Percentiles rank a stretch among this genome's conserved stretches.
Evolutionary conservation across 1,284 basidiomycete genomes (phyloP).

Genomic region (Porogramme epimiltina): DNA sequence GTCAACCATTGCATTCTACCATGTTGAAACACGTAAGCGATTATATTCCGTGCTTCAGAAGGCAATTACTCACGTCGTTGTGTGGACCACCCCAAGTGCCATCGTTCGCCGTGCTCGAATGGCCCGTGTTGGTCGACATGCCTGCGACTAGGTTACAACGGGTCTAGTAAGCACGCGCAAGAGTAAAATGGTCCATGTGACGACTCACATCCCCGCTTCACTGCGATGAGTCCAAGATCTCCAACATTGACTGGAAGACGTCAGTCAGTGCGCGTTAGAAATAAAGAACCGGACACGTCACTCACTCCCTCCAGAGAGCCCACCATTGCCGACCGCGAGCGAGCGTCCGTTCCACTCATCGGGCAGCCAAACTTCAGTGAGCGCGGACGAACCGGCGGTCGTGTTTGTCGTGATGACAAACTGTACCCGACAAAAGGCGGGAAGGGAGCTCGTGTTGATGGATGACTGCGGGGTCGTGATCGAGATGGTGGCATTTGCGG

Average conservation of each 20-base stretch:
- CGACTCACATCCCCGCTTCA: conserved; percentile 21
- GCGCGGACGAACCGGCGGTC: conserved; percentile 21
- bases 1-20: conserved; percentile 25
- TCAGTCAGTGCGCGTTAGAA: too few species aligned
- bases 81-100: conserved; percentile 20
- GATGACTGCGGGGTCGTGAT: conserved; percentile 15
- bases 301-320: conserved; percentile 11
- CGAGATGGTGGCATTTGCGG: conserved; percentile 12
- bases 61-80: conserved; percentile 18
- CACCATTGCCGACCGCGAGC: conserved; percentile 27
- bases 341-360: conserved; percentile 25
- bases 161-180: not conserved
- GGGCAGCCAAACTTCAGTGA: conserved; percentile 27
- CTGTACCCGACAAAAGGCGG: conserved; percentile 24
- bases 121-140: conserved; percentile 23
- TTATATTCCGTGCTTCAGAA: too few species aligned
- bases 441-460: conserved; percentile 16
- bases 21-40: not conserved
- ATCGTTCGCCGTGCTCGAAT: conserved; percentile 10
- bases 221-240: conserved; percentile 19
- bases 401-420: conserved; percentile 24
- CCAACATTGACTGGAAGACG: conserved; percentile 15
- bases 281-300: not conserved
- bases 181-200: not conserved
- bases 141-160: conserved; percentile 18